Base-by-base conservation (phyloP, 2,329 filamentous ascomycete genomes). In the Hypoxylon rubiginosum region DNA sequence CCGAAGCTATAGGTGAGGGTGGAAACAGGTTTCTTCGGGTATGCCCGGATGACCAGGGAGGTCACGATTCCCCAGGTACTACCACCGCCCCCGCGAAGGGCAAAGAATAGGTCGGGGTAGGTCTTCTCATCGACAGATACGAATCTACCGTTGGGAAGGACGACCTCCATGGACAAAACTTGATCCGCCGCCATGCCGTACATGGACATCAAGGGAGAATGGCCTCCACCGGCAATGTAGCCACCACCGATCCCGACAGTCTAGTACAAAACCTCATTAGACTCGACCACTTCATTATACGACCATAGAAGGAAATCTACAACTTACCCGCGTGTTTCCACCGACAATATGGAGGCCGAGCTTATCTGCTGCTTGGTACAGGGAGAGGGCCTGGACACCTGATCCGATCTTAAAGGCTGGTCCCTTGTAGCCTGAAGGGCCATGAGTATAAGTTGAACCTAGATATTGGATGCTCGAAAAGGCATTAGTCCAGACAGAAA, bases 401-500 rank as follows among this genome's bases (percentile, higher is more conserved):
- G 85, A 80, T 1, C 85, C 86, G 24, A 87, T 77, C 74, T 86
- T 88, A 69, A 88, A 81, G 1, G 86, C 86, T 2, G 82, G 78
- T 0, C 85, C 85, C 19, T 36, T 28, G 30, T 70, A 67, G 17
- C 68, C 66, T 2, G 68, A 70, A 26, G 58, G 26, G 7, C 24
- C 24, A 41, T 70, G 68, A 0, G 71, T 72, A 62, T 81, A 82
- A 1, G 65, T 60, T 8, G 69, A 50, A 32, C 71, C 68, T 2
- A 73, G 46, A 49, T 77, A 79, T 36, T 73, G 62, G 30, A 79
- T 75, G 54, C 70, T 64, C 46, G 78, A 74, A 36, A 80, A 67
- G 28, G 74, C 69, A 62, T 78, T 79, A 11, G 78, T 80, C 75
- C 78, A 79, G 51, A 80, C 72, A 43, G 74, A 76, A 48, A 82